Evolutionary conservation across 305 asterid genomes (phyloP).

Genomic region (Fraxinus greggii): DNA sequence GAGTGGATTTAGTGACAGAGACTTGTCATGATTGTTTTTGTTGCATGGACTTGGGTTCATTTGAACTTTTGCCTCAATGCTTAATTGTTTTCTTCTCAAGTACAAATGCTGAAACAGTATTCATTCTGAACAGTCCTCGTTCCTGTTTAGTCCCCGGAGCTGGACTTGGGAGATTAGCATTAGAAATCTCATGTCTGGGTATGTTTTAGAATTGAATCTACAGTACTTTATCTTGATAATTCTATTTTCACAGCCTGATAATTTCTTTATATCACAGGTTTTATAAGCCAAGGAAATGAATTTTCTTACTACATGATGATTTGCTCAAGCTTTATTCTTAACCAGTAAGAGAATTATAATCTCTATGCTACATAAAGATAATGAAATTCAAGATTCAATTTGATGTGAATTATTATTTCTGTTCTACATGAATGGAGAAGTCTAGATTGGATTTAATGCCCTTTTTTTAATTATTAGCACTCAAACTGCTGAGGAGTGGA

Average conservation of each 20-base stretch:
- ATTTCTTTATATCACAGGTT: constrained; percentile 51
- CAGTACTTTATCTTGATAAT: constrained; percentile 13
- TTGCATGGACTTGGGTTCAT: constrained; percentile 4
- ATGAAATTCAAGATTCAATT: background rate
- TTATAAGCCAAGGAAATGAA: constrained; percentile 93
- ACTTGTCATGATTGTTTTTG: background rate
- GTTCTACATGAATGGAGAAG: background rate
- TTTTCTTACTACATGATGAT: constrained; percentile 99
- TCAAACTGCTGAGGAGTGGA: constrained; percentile 77
- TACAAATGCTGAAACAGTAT: constrained; percentile 31
- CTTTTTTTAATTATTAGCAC: constrained; percentile 43
- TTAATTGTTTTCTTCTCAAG: constrained; percentile 21
- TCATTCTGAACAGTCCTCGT: constrained; percentile 62
- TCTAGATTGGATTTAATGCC: constrained; percentile 25
- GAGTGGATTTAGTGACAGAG: constrained; percentile 16
- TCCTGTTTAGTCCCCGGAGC: constrained; percentile 97
- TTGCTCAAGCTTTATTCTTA: constrained; percentile 94
- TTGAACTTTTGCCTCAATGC: constrained; percentile 7
- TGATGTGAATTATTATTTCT: background rate
- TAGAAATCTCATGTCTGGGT: constrained; percentile 92
- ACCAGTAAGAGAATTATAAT: constrained; percentile 52
- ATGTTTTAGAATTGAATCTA: constrained; percentile 26
- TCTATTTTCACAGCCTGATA: constrained; percentile 21
- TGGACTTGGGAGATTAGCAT: constrained; percentile 96
- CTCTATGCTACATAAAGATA: constrained; percentile 21